Base-by-base conservation (phyloP, 371 early-diverging fungal genomes). In the Rhizopus arrhizus region DNA sequence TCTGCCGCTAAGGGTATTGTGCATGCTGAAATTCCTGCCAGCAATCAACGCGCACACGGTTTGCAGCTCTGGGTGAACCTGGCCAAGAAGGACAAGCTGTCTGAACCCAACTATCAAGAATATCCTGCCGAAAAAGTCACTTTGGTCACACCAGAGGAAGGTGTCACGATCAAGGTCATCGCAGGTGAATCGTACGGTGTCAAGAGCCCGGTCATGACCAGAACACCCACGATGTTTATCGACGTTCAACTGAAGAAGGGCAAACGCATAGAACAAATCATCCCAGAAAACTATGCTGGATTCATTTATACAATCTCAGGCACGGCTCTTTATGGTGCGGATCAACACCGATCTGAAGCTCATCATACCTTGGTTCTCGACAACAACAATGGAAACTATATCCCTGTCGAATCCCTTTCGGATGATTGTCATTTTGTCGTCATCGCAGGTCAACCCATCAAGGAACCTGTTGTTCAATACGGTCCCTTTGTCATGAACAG, bases 21-120 rank as follows among this genome's bases (percentile, higher is more conserved):
- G 5, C 93, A 92, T 65, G 83, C 88, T 45, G 92, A 92, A 62
- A 88, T 90, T 72, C 92, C 90, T 6, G 74, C 74, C 6, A 78
- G 11, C 34, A 59, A 70, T 13, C 62, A 58, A 4, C 61, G 69
- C 10, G 74, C 78, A 0, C 84, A 85, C 41, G 92, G 92, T 9
- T 78, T 94, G 31, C 93, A 93, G 63, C 82, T 93, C 41, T 95
- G 93, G 91, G 86, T 93, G 70, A 94, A 93, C 65, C 79, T 93
- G 8, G 85, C 94, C 3, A 78, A 76, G 13, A 84, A 84, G 66
- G 85, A 89, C 73, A 95, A 95, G 78, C 80, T 89, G 80, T 74
- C 81, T 16, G 79, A 84, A 29, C 93, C 93, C 4, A 77, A 77
- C 40, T 93, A 93, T 62, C 92, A 93, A 69, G 93, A 92, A 41